Conservation (phyloP, 768 basidiomycete genomes). For the Dentipellis fragilis region DNA sequence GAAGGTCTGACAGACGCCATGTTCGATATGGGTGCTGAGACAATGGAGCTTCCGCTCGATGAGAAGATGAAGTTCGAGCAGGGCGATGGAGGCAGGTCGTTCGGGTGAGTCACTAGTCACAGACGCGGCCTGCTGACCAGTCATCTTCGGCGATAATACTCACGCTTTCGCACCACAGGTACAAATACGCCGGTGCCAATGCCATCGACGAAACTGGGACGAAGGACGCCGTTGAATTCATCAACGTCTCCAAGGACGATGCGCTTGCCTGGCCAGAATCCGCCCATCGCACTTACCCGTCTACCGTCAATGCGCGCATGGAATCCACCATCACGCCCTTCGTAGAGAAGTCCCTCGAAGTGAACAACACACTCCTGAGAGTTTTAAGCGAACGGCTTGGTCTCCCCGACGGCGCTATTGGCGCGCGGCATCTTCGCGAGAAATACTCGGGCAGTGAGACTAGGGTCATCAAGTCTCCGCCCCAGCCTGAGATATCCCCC, state of each 20-base stretch:
- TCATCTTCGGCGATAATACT: neutral
- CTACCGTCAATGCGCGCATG: slow-evolving; percentile 15
- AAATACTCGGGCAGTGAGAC: slow-evolving; percentile 17
- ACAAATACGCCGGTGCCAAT: slow-evolving; percentile 21
- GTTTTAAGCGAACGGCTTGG: slow-evolving; percentile 15
- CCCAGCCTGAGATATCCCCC: neutral
- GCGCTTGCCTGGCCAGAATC: slow-evolving; percentile 18
- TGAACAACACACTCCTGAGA: slow-evolving; percentile 16
- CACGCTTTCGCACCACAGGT: slow-evolving; percentile 6
- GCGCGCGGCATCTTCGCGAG: slow-evolving; percentile 18
- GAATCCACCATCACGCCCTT: slow-evolving; percentile 12
- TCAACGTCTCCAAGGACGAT: slow-evolving; percentile 26
- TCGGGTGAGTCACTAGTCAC: slow-evolving; percentile 18
- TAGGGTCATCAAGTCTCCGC: slow-evolving; percentile 16
- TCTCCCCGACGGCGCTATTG: slow-evolving; percentile 16
- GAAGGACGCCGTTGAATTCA: slow-evolving; percentile 22
- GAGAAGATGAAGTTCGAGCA: slow-evolving; percentile 33
- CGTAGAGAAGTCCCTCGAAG: slow-evolving; percentile 14
- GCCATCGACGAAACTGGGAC: slow-evolving; percentile 22
- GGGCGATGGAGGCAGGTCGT: slow-evolving; percentile 27
- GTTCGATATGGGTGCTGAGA: slow-evolving; percentile 29
- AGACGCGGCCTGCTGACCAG: neutral
- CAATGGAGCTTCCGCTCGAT: slow-evolving; percentile 28
- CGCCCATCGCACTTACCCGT: slow-evolving; percentile 21
- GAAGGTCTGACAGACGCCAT: slow-evolving; percentile 24